Base-by-base conservation (phyloP, 1,284 basidiomycete species). In the Cryptococcus depauperatus region DNA sequence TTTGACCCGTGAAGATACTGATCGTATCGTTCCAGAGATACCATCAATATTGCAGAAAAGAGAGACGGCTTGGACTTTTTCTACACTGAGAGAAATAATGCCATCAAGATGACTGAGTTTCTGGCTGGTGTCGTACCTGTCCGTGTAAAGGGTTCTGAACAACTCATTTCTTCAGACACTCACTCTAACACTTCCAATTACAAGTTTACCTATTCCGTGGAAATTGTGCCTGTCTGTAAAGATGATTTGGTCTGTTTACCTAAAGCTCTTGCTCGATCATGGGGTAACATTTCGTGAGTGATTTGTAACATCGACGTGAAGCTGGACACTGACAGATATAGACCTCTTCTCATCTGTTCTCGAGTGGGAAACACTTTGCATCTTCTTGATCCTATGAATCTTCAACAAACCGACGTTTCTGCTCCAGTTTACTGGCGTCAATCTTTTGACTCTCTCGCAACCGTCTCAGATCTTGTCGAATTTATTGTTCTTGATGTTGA, bases 81-180 rank as follows among this genome's bases (percentile, higher is more conserved):
- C 74, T 98, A 93, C 72, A 80, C 84, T 30, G 82, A 84, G 49
- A 78, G 90, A 50, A 86, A 83, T 66, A 89, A 90, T 66, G 93
- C 92, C 1, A 78, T 93, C 64, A 93, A 93, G 72, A 97, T 97
- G 92, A 81, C 85, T n/a, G 93, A 98, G 49, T 98, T 98, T 69
- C 72, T 98, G 50, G 74, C 77, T 14, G 79, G 85, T 26, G 87
- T 96, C 7, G 90, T 91, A 0, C 93, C 95, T 2, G 78, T 88
- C 35, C 90, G 88, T 60, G 82, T 83, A 46, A 97, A 95, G 73
- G 75, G 84, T 14, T 95, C 90, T 2, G 92, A 96, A 68, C 91
- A 93, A 68, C 77, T 98, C 16, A 80, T 98, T 42, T 93, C 90
- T 14, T 78, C 83, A 35, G 93, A 98, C 66, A 91, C 86, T 1